Evolutionary conservation across 1,284 basidiomycete genomes (phyloP).

Genomic region (Marasmius fiardii): DNA sequence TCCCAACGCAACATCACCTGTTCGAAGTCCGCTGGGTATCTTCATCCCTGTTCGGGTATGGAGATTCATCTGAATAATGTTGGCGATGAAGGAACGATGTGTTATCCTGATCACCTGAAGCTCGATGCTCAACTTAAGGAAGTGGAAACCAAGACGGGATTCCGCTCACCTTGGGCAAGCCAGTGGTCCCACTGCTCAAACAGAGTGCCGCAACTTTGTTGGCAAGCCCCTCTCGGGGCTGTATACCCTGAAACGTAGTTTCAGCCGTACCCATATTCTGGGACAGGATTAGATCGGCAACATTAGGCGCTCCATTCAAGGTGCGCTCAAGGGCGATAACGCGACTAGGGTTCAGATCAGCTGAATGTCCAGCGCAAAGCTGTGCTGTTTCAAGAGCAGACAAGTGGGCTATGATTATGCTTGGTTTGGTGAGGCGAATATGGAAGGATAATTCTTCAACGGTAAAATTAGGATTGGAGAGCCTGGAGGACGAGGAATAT

Average conservation of each 20-base stretch:
- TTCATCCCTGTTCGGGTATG: slow-evolving; percentile 29
- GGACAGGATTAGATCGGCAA: not conserved
- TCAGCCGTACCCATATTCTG: not conserved
- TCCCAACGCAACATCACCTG: slow-evolving; percentile 7
- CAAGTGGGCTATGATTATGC: slow-evolving; percentile 46
- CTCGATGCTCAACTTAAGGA: not conserved
- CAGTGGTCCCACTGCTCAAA: slow-evolving; percentile 51
- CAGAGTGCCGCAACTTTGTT: slow-evolving; percentile 50
- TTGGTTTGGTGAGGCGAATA: slow-evolving; percentile 38
- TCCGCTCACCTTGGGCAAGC: slow-evolving; percentile 11
- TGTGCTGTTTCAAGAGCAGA: slow-evolving; percentile 36
- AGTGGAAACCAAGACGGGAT: not conserved
- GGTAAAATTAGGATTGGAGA: slow-evolving; percentile 53
- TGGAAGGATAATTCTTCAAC: slow-evolving; percentile 50
- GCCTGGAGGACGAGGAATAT: not conserved
- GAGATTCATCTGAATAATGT: slow-evolving; percentile 40
- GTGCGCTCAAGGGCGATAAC: not conserved
- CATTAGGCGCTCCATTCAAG: not conserved
- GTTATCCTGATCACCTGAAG: slow-evolving; percentile 43
- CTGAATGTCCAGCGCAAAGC: slow-evolving; percentile 43
- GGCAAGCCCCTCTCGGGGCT: slow-evolving; percentile 24
- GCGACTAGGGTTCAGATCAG: slow-evolving; percentile 40
- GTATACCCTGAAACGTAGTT: slow-evolving; percentile 21
- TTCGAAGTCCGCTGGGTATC: not conserved
- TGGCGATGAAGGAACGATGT: slow-evolving; percentile 46